Evolutionary conservation across 306 rosid genomes (phyloP), one percentile per base, ranked within the genome.

Genomic region (Malus domestica): DNA sequence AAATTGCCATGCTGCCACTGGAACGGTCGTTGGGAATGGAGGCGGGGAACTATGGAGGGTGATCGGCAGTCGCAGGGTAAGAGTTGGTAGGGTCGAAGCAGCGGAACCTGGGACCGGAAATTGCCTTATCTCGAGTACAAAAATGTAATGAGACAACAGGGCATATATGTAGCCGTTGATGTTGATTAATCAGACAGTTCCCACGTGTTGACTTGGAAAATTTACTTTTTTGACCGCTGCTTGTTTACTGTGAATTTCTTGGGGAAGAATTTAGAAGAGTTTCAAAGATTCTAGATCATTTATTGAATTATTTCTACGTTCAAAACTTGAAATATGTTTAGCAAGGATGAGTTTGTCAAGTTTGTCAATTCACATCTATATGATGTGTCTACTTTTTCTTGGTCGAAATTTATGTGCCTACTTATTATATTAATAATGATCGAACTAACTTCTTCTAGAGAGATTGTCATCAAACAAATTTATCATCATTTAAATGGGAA

Each of bases 11-110:
- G 14, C 6, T 29, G 54, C n/a, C 59, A 15, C 35, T 69, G 44
- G 66, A 68, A 58, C 4, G 58, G 74, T 8, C 13, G 73, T 52
- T 13, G 59, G 49, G 13, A 62, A 9, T 2, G 27, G 23, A 19
- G 25, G 29, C 10, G 8, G 73, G 10, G 77, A 8, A 32, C 68
- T 54, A 61, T 40, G 52, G 29, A 27, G 61, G 45, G 66, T 74
- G 86, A 64, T 67, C 70, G 14, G 79, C 68, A 2, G 65, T 33
- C 19, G 75, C n/a, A 8, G 77, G 18, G 75, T 49, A 66, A 35
- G 71, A 57, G 77, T 67, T 73, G 12, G 76, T 61, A 29, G 77
- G 85, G 67, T 84, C 85, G 80, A 81, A 87, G 80, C 80, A 74
- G 38, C 72, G 76, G 81, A 84, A 72, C 62, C 71, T 72, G 3